Conservation (phyloP, 2,329 filamentous ascomycete genomes). For the Penicillium sp. region DNA sequence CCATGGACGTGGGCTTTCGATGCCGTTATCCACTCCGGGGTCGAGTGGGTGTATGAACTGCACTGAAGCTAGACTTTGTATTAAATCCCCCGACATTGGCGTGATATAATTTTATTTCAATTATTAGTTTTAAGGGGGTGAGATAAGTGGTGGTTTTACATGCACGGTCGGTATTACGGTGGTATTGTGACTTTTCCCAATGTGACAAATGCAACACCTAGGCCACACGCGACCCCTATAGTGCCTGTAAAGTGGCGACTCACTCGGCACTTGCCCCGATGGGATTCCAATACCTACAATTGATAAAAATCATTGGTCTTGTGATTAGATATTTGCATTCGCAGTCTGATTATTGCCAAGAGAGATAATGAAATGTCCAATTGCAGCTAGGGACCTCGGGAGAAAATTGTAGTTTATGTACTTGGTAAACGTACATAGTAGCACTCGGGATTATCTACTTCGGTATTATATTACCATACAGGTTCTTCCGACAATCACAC, state of each 20-base stretch:
- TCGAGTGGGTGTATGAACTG: conserved; percentile 15
- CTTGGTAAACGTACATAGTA: not conserved
- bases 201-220: conserved; percentile 12
- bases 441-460: not conserved
- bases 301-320: not conserved
- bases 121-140: conserved; percentile 1
- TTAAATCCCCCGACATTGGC: not conserved
- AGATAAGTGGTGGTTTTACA: conserved; percentile 9
- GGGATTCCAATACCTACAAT: not conserved
- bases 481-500: conserved; percentile 21
- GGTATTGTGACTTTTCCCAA: conserved; percentile 5
- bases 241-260: conserved; percentile 12
- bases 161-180: conserved; percentile 5
- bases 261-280: conserved; percentile 4
- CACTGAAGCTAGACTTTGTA: conserved; percentile 3
- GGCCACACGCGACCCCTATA: not conserved
- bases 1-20: not conserved
- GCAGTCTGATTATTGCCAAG: not conserved
- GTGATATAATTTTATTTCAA: not conserved
- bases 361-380: not conserved
- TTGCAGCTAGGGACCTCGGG: not conserved
- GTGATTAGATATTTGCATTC: not conserved
- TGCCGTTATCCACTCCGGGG: conserved; percentile 12
- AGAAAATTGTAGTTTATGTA: not conserved
- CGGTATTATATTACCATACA: conserved; percentile 3